phyloP scores from a whole-genome alignment of 2,329 filamentous ascomycete genomes.

The Trichoderma hamatum region DNA sequence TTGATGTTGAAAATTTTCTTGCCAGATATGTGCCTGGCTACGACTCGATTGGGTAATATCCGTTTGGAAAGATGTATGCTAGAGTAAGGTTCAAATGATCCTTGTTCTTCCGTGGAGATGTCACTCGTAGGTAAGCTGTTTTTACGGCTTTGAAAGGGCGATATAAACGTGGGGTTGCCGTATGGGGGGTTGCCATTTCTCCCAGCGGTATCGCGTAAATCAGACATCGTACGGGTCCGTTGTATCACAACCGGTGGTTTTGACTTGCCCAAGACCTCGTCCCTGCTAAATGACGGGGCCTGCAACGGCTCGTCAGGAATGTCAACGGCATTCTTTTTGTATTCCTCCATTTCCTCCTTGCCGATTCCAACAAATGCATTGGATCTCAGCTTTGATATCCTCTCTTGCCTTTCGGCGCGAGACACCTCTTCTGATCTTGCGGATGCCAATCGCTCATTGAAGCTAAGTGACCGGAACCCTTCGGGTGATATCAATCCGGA shows the following conservation, averaged over 20 bases:
- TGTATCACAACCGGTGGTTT: constrained; percentile 38
- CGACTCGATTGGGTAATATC: constrained; percentile 76
- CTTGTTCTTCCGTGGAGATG: constrained; percentile 35
- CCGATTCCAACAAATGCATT: constrained; percentile 58
- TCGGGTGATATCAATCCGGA: constrained; percentile 33
- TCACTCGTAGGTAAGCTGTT: constrained; percentile 32
- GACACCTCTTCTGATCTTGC: constrained; percentile 60
- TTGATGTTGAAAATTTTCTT: constrained; percentile 80
- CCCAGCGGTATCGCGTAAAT: constrained; percentile 29
- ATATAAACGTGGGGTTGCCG: constrained; percentile 1
- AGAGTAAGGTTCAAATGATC: constrained; percentile 84
- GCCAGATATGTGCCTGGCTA: constrained; percentile 75
- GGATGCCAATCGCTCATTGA: constrained; percentile 83
- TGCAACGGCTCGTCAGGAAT: constrained; percentile 53
- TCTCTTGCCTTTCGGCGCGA: constrained; percentile 54
- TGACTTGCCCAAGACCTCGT: constrained; percentile 57
- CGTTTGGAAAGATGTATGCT: constrained; percentile 80
- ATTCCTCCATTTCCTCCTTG: constrained; percentile 60
- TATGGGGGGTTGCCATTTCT: constrained; percentile 30
- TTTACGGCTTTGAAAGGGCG: background rate
- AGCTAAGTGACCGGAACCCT: constrained; percentile 56
- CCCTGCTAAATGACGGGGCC: constrained; percentile 61
- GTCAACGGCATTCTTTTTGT: constrained; percentile 60
- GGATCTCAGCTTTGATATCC: constrained; percentile 57
- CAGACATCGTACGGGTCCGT: constrained; percentile 50